Conservation (phyloP, 106 monocot genomes). For the Dendrobium chrysotoxum region DNA sequence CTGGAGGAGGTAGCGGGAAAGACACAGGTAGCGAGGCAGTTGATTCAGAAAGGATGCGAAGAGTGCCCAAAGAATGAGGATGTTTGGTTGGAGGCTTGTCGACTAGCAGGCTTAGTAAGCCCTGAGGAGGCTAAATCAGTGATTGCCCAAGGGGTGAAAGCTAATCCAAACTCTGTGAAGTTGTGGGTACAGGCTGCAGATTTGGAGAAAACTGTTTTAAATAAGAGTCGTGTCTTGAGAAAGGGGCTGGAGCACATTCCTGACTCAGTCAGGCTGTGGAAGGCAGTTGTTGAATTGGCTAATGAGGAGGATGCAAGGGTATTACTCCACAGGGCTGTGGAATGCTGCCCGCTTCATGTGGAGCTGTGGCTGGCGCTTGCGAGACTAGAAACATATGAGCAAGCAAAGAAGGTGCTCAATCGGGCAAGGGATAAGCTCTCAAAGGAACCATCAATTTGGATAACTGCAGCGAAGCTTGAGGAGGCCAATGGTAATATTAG, state of each 20-base stretch:
- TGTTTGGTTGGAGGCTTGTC: constrained; percentile 94
- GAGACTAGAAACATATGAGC: constrained; percentile 87
- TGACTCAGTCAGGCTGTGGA: constrained; percentile 94
- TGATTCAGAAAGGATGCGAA: constrained; percentile 96
- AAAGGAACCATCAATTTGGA: constrained; percentile 94
- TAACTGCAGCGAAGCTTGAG: constrained; percentile 96
- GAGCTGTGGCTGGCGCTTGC: constrained; percentile 97
- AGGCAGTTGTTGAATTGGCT: constrained; percentile 84
- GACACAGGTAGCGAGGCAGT: constrained; percentile 80
- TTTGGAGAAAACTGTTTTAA: constrained; percentile 47
- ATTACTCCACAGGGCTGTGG: constrained; percentile 89
- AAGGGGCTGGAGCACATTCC: constrained; percentile 92
- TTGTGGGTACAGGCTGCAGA: constrained; percentile 91
- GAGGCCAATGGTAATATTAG: constrained; percentile 79
- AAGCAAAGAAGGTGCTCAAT: constrained; percentile 89
- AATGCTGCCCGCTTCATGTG: constrained; percentile 94
- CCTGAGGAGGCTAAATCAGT: constrained; percentile 90
- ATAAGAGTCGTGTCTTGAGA: constrained; percentile 64
- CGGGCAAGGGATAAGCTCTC: constrained; percentile 82
- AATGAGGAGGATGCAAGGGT: constrained; percentile 94
- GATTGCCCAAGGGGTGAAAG: constrained; percentile 83
- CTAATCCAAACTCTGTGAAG: constrained; percentile 86
- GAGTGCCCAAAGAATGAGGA: constrained; percentile 97
- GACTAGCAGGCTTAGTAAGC: constrained; percentile 47
- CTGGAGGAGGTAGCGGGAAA: constrained; percentile 96